Percentiles rank a stretch among this genome's conserved stretches.
phyloP scores from a whole-genome alignment of 2,329 filamentous ascomycete species.

The Ophiocordyceps camponoti-floridani region DNA sequence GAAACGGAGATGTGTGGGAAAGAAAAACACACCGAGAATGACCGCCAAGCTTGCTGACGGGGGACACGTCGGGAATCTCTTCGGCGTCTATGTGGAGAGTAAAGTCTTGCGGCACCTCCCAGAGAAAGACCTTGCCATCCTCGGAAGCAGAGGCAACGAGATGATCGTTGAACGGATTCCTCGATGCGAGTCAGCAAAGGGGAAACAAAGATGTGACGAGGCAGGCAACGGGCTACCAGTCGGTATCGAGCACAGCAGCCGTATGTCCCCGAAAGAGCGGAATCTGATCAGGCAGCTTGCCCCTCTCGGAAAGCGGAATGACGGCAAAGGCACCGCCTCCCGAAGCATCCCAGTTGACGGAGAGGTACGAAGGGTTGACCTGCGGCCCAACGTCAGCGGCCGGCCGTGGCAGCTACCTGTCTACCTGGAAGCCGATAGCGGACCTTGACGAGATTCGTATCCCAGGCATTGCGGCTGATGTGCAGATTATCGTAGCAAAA shows the following conservation, averaged over 20 bases:
- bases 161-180: conserved; percentile 92
- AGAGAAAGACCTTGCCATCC: conserved; percentile 92
- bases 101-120: conserved; percentile 83
- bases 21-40: conserved; percentile 53
- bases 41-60: conserved; percentile 64
- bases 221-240: conserved; percentile 44
- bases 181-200: conserved; percentile 17
- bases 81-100: conserved; percentile 71
- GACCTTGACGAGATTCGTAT: conserved; percentile 91
- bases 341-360: conserved; percentile 96
- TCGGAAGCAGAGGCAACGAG: conserved; percentile 88
- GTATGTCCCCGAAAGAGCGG: conserved; percentile 95
- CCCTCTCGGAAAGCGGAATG: conserved; percentile 75
- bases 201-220: conserved; percentile 4
- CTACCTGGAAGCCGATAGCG: not conserved
- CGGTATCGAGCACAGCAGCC: conserved; percentile 85
- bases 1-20: not conserved
- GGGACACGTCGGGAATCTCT: conserved; percentile 64
- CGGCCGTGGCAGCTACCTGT: no score
- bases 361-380: conserved; percentile 90
- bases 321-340: conserved; percentile 95
- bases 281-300: conserved; percentile 80
- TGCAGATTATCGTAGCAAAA: conserved; percentile 97
- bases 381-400: conserved; percentile 25
- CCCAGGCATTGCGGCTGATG: conserved; percentile 97